Evolutionary conservation across 2,329 filamentous ascomycete species (phyloP).

Genomic region (Rutstroemia sp.): DNA sequence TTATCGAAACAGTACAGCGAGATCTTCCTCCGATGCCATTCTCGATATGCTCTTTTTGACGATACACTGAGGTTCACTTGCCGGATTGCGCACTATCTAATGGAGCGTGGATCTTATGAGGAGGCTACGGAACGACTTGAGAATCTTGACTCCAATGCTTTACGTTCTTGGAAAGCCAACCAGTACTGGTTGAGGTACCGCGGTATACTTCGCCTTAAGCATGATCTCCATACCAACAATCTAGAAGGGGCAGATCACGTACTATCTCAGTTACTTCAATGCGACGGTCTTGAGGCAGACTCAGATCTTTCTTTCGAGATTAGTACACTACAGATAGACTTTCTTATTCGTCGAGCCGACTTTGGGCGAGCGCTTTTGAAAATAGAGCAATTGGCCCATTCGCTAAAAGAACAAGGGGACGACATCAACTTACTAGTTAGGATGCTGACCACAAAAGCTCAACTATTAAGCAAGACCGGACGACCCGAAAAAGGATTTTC

Average conservation of each 20-base stretch:
- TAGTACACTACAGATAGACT: slow-evolving; percentile 52
- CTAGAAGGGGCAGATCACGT: slow-evolving; percentile 48
- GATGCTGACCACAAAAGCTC: slow-evolving; percentile 54
- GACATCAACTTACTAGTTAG: slow-evolving; percentile 56
- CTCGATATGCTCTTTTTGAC: slow-evolving; percentile 57
- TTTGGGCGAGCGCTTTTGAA: slow-evolving; percentile 45
- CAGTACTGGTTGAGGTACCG: slow-evolving; percentile 66
- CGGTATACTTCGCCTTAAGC: slow-evolving; percentile 57
- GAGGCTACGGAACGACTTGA: slow-evolving; percentile 57
- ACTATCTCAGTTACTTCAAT: slow-evolving; percentile 45
- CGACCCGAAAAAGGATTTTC: slow-evolving; percentile 59
- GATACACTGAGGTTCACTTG: slow-evolving; percentile 72
- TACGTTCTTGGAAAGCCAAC: slow-evolving; percentile 69
- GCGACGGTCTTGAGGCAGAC: slow-evolving; percentile 37
- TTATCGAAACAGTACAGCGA: slow-evolving; percentile 58
- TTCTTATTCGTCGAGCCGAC: slow-evolving; percentile 45
- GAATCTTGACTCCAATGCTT: slow-evolving; percentile 49
- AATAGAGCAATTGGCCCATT: slow-evolving; percentile 44
- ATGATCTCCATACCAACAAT: slow-evolving; percentile 52
- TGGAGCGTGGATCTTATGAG: slow-evolving; percentile 62
- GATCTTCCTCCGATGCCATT: slow-evolving; percentile 68
- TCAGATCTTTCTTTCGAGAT: slow-evolving; percentile 53
- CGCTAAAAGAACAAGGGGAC: slow-evolving; percentile 45
- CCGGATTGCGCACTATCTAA: slow-evolving; percentile 59
- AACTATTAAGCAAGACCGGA: slow-evolving; percentile 50